phyloP scores from a whole-genome alignment of 2,329 filamentous ascomycete species.

The Blastomyces parvus region DNA sequence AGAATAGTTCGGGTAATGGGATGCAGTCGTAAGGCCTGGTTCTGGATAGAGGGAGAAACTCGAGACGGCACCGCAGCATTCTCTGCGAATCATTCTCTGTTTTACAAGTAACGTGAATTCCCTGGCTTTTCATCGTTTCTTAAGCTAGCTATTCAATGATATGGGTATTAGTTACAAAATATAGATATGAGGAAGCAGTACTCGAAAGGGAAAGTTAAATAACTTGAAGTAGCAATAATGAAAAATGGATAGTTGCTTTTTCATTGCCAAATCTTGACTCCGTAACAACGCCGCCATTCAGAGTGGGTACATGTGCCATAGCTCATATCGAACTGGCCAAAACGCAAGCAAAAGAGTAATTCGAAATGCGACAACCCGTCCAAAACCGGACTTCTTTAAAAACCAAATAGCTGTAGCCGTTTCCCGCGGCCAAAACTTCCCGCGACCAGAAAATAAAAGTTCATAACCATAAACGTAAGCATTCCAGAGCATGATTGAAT shows the following conservation, averaged over 20 bases:
- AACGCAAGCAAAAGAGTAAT: neutral
- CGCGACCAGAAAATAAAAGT: neutral
- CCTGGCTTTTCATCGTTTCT: neutral
- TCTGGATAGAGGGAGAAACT: neutral
- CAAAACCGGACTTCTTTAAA: neutral
- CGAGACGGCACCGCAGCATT: neutral
- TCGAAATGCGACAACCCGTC: neutral
- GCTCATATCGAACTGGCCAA: neutral
- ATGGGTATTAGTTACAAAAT: neutral
- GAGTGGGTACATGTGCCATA: too few relatives aligned
- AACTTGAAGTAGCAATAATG: neutral
- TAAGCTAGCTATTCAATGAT: neutral
- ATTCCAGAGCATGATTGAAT: neutral
- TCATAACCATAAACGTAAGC: neutral
- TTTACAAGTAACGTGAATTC: neutral
- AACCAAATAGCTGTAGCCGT: neutral
- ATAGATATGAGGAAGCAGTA: neutral
- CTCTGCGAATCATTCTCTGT: neutral
- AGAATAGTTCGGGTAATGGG: too few relatives aligned
- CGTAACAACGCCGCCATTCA: neutral
- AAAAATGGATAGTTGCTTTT: neutral
- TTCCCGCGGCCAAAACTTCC: neutral
- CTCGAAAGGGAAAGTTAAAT: neutral
- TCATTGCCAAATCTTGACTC: too few relatives aligned
- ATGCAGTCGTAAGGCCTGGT: too few relatives aligned